These are phyloP conservation scores for Sugiyamaella novakii DNA, from an alignment of 1,139 yeast genomes.

Conservation along the genomic window DNA sequence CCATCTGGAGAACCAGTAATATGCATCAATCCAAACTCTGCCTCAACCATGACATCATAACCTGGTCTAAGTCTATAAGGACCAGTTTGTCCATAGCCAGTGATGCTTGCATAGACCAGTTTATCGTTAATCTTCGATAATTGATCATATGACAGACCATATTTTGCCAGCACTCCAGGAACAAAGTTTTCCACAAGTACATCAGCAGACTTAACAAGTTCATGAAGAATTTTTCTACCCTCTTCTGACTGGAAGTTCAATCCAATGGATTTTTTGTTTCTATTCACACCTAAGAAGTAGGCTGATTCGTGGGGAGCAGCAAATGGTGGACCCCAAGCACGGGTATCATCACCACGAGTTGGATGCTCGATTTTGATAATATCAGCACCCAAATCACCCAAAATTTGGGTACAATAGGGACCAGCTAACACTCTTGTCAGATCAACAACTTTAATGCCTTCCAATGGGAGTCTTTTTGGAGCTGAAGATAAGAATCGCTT, in stretches of 20 bases:
- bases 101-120: slow-evolving; percentile 45
- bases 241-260: slow-evolving; percentile 42
- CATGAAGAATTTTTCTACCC: slow-evolving; percentile 41
- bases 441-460: slow-evolving; percentile 45
- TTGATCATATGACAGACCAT: slow-evolving; percentile 43
- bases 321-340: slow-evolving; percentile 51
- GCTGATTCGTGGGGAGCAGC: slow-evolving; percentile 45
- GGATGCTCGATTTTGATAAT: slow-evolving; percentile 49
- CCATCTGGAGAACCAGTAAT: slow-evolving; percentile 48
- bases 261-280: slow-evolving; percentile 46
- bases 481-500: slow-evolving; percentile 1
- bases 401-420: slow-evolving; percentile 47
- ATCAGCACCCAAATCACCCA: slow-evolving; percentile 50
- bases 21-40: slow-evolving; percentile 50
- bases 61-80: slow-evolving; percentile 46
- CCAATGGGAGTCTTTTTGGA: slow-evolving; percentile 28
- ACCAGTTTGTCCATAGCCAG: slow-evolving; percentile 47
- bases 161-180: slow-evolving; percentile 45
- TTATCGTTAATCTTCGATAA: slow-evolving; percentile 36
- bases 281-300: slow-evolving; percentile 44
- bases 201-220: slow-evolving; percentile 42
- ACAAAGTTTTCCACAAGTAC: slow-evolving; percentile 48
- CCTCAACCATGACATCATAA: slow-evolving; percentile 51
- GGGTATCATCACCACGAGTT: slow-evolving; percentile 48
- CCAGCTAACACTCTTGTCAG: slow-evolving; percentile 49